Base-by-base conservation (phyloP, 169 alveolate genomes). In the Toxoplasma gondii region DNA sequence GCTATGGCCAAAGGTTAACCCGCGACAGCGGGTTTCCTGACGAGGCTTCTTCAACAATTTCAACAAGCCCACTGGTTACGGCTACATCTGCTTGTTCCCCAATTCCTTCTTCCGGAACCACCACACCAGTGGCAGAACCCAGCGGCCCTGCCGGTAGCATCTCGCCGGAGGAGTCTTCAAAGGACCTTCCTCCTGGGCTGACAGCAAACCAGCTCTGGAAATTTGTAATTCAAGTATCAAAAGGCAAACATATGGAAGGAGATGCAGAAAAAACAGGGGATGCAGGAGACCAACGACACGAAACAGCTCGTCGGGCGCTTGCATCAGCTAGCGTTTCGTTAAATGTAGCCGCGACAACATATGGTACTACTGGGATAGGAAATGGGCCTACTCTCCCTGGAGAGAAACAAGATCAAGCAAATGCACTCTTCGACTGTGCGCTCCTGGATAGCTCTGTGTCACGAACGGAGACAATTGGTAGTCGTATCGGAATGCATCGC, bases 131-230 rank as follows among this genome's bases (percentile, higher is more conserved):
- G n/a, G 24, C n/a, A 27, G 74, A 64, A 7, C 74, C 74, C 7
- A 64, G 29, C 74, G 22, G 74, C 74, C 1, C 4, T 27, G n/a
- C n/a, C 74, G n/a, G 74, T 27, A 64, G 34, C n/a, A 1, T n/a
- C n/a, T 31, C 45, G 39, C 44, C 39, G 27, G 86, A 78, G 24
- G 86, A 78, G 12, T 41, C 44, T 78, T 4, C 86, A 16, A 38
- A n/a, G 16, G 12, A 10, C 86, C 45, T 78, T 41, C 45, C 86
- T 41, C 49, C 86, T 16, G 86, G 86, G 27, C 44, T 78, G 19
- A 78, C 86, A 78, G n/a, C 86, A 19, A 10, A 78, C 12, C 86
- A 78, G n/a, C 86, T 78, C 44, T 78, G 86, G 86, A 78, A 78
- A 1, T 78, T 78, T n/a, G 86, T 78, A 16, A 45, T 38, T 78